Evolutionary conservation across 495 filamentous ascomycete genomes (phyloP).

Genomic region (Stereocaulon alpinum): DNA sequence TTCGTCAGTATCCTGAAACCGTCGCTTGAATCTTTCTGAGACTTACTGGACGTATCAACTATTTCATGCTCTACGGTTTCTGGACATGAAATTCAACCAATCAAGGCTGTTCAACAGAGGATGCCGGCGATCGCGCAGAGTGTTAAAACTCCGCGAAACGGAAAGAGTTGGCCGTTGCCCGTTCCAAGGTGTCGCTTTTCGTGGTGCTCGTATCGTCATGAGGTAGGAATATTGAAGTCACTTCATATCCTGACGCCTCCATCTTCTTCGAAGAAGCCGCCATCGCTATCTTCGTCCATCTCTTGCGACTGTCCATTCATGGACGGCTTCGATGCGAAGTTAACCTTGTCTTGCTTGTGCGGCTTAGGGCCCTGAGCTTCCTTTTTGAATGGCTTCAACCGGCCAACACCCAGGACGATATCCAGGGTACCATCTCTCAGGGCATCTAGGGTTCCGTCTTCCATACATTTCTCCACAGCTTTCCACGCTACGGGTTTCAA

Average conservation of each 20-base stretch:
- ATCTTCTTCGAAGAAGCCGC: conserved; percentile 42
- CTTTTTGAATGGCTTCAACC: conserved; percentile 6
- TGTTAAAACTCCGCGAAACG: no score
- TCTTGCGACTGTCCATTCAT: conserved; percentile 15
- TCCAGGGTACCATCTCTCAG: conserved; percentile 42
- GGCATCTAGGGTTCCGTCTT: conserved; percentile 50
- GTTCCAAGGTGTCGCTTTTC: no score
- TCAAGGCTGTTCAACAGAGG: no score
- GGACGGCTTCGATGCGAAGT: neutral
- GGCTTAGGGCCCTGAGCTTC: conserved; percentile 15
- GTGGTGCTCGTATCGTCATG: no score
- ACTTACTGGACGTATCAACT: no score
- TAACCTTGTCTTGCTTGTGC: neutral
- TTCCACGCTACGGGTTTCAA: conserved; percentile 56
- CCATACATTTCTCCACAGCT: conserved; percentile 56
- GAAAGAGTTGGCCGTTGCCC: no score
- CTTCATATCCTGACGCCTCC: neutral
- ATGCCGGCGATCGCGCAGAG: no score
- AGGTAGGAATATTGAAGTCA: neutral
- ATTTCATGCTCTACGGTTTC: no score
- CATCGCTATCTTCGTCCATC: conserved; percentile 43
- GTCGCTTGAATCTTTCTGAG: no score
- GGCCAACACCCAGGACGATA: conserved; percentile 17
- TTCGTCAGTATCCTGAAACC: no score
- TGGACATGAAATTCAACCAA: no score